A percentile compares a stretch with the other conserved stretches of the same genome.
phyloP scores from a whole-genome alignment of 2,329 filamentous ascomycete genomes.

The Helminthosporium solani region DNA sequence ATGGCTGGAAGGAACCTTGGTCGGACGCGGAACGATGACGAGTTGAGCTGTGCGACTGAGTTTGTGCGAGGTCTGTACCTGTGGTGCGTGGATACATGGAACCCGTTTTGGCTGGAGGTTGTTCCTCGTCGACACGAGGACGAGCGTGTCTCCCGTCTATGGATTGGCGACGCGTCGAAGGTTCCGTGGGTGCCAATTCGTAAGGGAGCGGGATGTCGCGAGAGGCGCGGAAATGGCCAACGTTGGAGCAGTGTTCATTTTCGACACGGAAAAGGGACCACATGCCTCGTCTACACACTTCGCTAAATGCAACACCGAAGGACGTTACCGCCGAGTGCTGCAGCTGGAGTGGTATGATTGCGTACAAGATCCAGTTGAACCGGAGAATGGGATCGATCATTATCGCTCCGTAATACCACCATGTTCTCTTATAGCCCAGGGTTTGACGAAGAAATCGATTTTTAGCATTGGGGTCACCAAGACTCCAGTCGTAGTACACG shows the following conservation, averaged over 20 bases:
- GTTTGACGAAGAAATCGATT: constrained; percentile 66
- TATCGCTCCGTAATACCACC: constrained; percentile 88
- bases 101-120: constrained; percentile 16
- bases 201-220: constrained; percentile 88
- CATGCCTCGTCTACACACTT: constrained; percentile 80
- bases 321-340: constrained; percentile 83
- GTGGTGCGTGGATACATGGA: constrained; percentile 12
- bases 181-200: constrained; percentile 42
- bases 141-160: constrained; percentile 13
- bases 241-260: constrained; percentile 87
- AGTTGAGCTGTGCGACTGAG: constrained; percentile 10
- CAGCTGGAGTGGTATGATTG: constrained; percentile 73
- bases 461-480: constrained; percentile 74
- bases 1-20: constrained; percentile 14
- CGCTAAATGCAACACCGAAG: constrained; percentile 75
- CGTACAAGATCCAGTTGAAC: constrained; percentile 94
- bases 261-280: constrained; percentile 95
- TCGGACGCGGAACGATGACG: constrained; percentile 21
- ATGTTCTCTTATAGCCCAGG: constrained; percentile 73
- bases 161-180: constrained; percentile 3
- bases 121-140: constrained; percentile 4
- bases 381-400: constrained; percentile 78
- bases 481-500: constrained; percentile 91
- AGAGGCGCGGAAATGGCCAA: constrained; percentile 84
- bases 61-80: constrained; percentile 17